Conservation (phyloP, 2,329 filamentous ascomycete genomes). For the Aureobasidium sp. region DNA sequence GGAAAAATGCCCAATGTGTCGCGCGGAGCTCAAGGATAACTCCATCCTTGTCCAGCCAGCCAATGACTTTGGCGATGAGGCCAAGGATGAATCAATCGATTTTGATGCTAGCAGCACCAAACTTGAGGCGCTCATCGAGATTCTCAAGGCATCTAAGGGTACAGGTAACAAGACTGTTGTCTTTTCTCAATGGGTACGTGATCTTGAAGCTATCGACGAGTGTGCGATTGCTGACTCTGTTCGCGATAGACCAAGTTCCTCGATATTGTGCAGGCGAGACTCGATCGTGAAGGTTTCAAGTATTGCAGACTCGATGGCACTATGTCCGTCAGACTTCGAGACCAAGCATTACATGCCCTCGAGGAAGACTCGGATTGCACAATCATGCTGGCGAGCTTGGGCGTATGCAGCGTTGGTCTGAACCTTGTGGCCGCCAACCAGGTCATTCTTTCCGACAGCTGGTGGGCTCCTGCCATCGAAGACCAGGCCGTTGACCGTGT, state of each 20-base stretch:
- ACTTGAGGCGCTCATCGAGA: constrained; percentile 69
- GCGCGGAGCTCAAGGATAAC: constrained; percentile 56
- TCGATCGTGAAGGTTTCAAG: constrained; percentile 53
- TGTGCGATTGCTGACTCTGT: not conserved
- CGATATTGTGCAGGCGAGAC: constrained; percentile 62
- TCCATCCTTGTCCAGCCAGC: constrained; percentile 59
- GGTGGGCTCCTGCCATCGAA: constrained; percentile 91
- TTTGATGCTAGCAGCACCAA: constrained; percentile 68
- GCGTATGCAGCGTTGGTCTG: constrained; percentile 76
- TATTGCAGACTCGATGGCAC: constrained; percentile 73
- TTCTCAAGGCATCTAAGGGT: constrained; percentile 62
- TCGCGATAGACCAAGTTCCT: constrained; percentile 48
- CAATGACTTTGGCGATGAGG: constrained; percentile 42
- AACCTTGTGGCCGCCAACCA: constrained; percentile 83
- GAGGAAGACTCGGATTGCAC: constrained; percentile 60
- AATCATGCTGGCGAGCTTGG: constrained; percentile 73
- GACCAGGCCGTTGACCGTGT: constrained; percentile 87
- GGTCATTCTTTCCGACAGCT: constrained; percentile 74
- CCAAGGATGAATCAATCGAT: constrained; percentile 42
- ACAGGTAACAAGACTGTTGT: constrained; percentile 65
- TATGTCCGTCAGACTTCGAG: constrained; percentile 65
- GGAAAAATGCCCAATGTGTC: constrained; percentile 78
- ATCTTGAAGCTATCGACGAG: constrained; percentile 34
- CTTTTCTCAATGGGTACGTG: constrained; percentile 60
- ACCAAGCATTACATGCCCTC: constrained; percentile 61